Evolutionary conservation across 75 land plant species (phyloP), one percentile per base, ranked within the genome.

Genomic region (Sequoia sempervirens): DNA sequence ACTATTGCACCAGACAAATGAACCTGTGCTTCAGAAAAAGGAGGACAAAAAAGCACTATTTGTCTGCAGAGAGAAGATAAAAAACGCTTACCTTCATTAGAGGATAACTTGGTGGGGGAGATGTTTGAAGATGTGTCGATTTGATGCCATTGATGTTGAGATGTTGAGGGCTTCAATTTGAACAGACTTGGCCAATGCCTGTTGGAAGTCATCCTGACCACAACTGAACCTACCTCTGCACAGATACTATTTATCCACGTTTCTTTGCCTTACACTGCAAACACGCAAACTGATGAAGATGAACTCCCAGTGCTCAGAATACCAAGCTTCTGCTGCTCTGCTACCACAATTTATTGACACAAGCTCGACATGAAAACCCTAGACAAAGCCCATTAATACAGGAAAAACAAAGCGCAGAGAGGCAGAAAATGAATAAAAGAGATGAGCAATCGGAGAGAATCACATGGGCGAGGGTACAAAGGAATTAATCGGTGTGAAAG

Each of bases 151-250:
- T 92, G 91, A 85, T 81, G 72, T 38, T 90, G 88, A 32, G 84
- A 34, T 46, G 82, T 83, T 87, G 87, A 87, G 73, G 90, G 93
- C 73, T 92, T 92, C 81, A 92, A 89, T 69, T 91, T 92, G 88
- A 92, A 92, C 90, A 92, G 85, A 86, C 90, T 92, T 23, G 93
- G 93, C 93, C 93, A 92, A 87, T 92, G 90, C 87, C 90, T 89
- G 87, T 92, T 90, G 32, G 93, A 87, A 43, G 12, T 78, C 80
- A 78, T 78, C 12, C 32, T 78, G 80, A 76, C 6, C 3, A 9
- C 5, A 75, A 20, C n/a, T 40, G 46, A 37, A 36, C 6, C 43
- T 0, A 18, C 5, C 18, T 14, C 78, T 75, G 46, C 6, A 6
- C 46, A 45, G 46, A 23, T 26, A 64, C 28, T 6, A 64, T 64